phyloP scores from a whole-genome alignment of 768 basidiomycete species.

The Gloeophyllum trabeum region DNA sequence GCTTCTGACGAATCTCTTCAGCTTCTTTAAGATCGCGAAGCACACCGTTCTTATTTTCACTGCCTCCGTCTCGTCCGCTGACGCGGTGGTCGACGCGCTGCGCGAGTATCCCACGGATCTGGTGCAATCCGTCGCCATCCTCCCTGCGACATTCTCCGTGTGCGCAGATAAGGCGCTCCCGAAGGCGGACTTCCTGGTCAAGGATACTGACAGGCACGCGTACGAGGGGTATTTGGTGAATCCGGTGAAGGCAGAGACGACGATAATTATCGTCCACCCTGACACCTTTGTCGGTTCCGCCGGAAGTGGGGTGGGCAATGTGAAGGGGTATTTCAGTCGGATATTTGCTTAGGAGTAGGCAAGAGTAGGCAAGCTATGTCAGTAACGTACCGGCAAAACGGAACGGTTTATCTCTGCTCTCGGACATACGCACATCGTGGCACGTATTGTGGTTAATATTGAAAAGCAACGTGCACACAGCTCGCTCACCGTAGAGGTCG shows the following conservation, averaged over 20 bases:
- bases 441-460: too few relatives aligned
- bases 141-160: too few relatives aligned
- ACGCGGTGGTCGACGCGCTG: not conserved
- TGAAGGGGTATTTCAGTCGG: conserved; percentile 6
- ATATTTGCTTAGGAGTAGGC: not conserved
- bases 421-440: too few relatives aligned
- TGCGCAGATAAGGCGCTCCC: conserved; percentile 7
- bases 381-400: too few relatives aligned
- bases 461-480: too few relatives aligned
- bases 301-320: conserved; percentile 9
- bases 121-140: not conserved
- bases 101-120: not conserved
- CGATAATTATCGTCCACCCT: conserved; percentile 28
- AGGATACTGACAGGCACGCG: conserved; percentile 27
- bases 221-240: conserved; percentile 24
- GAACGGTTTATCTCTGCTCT: too few relatives aligned
- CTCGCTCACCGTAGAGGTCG: too few relatives aligned
- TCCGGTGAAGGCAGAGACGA: conserved; percentile 19
- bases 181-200: conserved; percentile 19
- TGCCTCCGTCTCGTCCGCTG: not conserved
- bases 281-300: conserved; percentile 34
- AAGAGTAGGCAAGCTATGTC: too few relatives aligned
- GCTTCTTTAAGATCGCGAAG: not conserved
- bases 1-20: not conserved
- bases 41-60: not conserved